A percentile compares a stretch with the other conserved stretches of the same genome.
phyloP scores from a whole-genome alignment of 768 basidiomycete genomes.

The Coprinopsis cinerea region DNA sequence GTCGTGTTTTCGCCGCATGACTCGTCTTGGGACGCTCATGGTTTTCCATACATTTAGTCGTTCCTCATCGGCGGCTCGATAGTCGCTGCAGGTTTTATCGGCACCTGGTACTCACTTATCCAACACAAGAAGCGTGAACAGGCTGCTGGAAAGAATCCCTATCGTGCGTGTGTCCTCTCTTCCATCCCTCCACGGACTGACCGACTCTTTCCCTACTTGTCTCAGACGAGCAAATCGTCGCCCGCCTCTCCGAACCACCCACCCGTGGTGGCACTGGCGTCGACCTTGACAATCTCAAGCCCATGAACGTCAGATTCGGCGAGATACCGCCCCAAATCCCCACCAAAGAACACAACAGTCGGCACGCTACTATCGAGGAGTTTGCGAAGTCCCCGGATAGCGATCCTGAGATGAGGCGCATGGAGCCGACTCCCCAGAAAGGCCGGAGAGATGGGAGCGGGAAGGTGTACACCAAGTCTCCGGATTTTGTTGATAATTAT shows the following conservation, averaged over 20 bases:
- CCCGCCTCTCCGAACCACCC: not conserved
- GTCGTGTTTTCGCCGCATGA: no score
- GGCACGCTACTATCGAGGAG: conserved; percentile 22
- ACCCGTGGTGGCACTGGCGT: no score
- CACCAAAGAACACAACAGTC: conserved; percentile 21
- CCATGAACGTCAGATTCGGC: conserved; percentile 9
- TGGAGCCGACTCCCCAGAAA: conserved; percentile 28
- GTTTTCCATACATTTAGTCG: not conserved
- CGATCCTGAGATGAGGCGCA: conserved; percentile 14
- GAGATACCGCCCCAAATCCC: conserved; percentile 15
- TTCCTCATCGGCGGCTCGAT: conserved; percentile 6
- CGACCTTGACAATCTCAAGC: not conserved
- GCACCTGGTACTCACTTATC: not conserved
- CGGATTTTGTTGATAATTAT: conserved; percentile 28
- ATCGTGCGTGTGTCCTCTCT: not conserved
- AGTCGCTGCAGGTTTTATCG: not conserved
- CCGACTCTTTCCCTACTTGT: not conserved
- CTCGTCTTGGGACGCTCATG: no score
- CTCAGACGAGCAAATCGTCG: conserved; percentile 4
- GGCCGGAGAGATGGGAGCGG: conserved; percentile 18
- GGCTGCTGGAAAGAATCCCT: conserved; percentile 6
- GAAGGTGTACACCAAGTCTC: conserved; percentile 27
- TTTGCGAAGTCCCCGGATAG: conserved; percentile 19
- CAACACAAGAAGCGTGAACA: conserved; percentile 1
- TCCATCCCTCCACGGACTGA: not conserved